phyloP scores from a whole-genome alignment of 768 basidiomycete species.

The Podaxis mareebaensis region DNA sequence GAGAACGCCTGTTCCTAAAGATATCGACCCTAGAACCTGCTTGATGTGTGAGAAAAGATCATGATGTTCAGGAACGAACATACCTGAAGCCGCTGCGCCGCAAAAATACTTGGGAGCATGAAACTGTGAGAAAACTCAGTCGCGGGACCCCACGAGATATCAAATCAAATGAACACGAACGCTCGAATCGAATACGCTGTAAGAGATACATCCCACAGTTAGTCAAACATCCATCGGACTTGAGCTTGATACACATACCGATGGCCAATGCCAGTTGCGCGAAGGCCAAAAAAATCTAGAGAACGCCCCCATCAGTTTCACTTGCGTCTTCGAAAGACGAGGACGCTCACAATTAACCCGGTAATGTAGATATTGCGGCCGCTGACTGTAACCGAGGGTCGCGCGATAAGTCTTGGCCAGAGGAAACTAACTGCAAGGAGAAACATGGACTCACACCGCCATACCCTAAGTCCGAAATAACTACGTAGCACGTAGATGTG shows the following conservation, averaged over 20 bases:
- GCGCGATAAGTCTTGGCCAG: constrained; percentile 1
- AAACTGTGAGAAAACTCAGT: constrained; percentile 30
- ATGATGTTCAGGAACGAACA: constrained; percentile 14
- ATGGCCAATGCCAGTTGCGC: constrained; percentile 41
- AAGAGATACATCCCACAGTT: not conserved
- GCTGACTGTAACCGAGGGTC: constrained; percentile 45
- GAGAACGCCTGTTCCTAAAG: constrained; percentile 52
- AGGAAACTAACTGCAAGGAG: not conserved
- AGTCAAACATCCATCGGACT: not conserved
- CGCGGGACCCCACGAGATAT: not conserved
- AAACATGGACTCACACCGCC: constrained; percentile 50
- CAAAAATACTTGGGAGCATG: constrained; percentile 39
- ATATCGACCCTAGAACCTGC: constrained; percentile 50
- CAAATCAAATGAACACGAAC: constrained; percentile 9
- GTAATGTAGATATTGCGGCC: constrained; percentile 54
- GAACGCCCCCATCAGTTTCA: not conserved
- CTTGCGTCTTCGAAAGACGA: not conserved
- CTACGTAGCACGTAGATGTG: constrained; percentile 27
- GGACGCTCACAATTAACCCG: constrained; percentile 48
- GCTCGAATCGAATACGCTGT: constrained; percentile 9
- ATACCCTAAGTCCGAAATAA: constrained; percentile 60
- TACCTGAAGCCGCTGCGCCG: constrained; percentile 48
- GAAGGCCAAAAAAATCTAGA: constrained; percentile 45
- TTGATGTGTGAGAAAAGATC: not conserved
- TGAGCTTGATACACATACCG: constrained; percentile 27